Evolutionary conservation across 148 eudicot genomes (phyloP), one percentile per base, ranked within the genome.

Genomic region (Heliosperma pusillum): DNA sequence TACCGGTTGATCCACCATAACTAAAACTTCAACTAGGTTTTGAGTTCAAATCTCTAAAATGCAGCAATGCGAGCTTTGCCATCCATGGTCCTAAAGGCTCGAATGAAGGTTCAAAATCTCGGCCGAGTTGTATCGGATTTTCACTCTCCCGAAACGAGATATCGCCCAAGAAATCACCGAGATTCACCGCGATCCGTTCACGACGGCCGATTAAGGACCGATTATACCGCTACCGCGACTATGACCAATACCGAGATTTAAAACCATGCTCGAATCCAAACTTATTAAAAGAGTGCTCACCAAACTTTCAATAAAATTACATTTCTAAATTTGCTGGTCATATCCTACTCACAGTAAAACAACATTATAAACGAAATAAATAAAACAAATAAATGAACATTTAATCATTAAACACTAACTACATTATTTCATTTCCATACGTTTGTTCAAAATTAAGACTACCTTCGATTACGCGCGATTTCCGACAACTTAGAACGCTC

Each of bases 391-490:
- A 50, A 47, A 50, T 16, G 55, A 50, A 47, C 2, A 11, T 10
- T 13, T 11, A 1, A 13, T 5, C 15, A 47, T 47, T 47, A 47
- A 11, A 5, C 25, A 58, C 62, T 21, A 58, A n/a, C 9, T 21
- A 58, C 40, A 33, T 33, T 33, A 33, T 33, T 33, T 36, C 42
- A 16, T 50, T 50, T 11, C 16, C 53, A 11, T 47, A 47, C 53
- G 53, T 47, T 47, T 47, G 53, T 12, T 47, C 53, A 47, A 47
- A 61, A 61, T 61, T 26, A 26, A 7, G 4, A 17, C 5, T 26
- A 94, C 98, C 98, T 95, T 21, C 78, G 80, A 8, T 68, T 68
- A 78, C 93, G 87, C 0, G 99, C 99, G 59, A 79, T 66, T 74
- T 86, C 67, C 25, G 94, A 73, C 12, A 90, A 80, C 16, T 80